Percentiles rank a stretch among this genome's conserved stretches.
These are phyloP conservation scores for Phytopythium mirpurense DNA, from an alignment of 352 stramenopile genomes.

Conservation along the genomic window DNA sequence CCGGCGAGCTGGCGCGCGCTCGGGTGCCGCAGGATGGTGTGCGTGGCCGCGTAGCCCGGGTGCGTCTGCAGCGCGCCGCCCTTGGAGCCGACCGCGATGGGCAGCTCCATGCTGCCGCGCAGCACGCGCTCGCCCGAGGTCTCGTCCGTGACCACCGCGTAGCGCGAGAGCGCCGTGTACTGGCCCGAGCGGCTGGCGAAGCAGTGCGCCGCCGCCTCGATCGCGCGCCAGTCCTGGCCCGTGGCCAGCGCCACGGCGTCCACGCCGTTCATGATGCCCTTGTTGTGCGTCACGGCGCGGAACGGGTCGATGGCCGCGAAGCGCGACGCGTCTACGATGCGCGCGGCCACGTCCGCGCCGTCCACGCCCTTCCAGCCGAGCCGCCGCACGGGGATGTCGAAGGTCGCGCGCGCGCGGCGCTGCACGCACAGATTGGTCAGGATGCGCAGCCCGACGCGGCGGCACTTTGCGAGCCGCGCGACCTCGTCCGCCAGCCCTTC, in stretches of 20 bases:
- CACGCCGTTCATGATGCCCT: constrained; percentile 88
- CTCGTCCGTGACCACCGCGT: constrained; percentile 39
- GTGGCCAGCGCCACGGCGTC: constrained; percentile 77
- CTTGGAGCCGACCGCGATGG: constrained; percentile 78
- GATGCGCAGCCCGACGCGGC: constrained; percentile 72
- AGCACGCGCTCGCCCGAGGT: constrained; percentile 42
- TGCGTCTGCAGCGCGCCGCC: constrained; percentile 79
- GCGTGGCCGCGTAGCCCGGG: constrained; percentile 68
- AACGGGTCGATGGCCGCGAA: constrained; percentile 82
- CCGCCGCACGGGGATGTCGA: constrained; percentile 69
- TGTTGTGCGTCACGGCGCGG: constrained; percentile 86
- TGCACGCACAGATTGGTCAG: constrained; percentile 88
- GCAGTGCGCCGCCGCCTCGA: constrained; percentile 79
- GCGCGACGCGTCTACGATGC: constrained; percentile 82
- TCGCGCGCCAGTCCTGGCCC: constrained; percentile 82
- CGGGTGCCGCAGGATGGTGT: constrained; percentile 72
- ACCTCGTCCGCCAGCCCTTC: constrained; percentile 78
- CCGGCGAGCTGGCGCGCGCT: constrained; percentile 53
- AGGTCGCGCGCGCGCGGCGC: constrained; percentile 55
- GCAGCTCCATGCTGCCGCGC: constrained; percentile 68
- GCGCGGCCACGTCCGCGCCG: constrained; percentile 60
- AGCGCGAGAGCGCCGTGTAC: constrained; percentile 78
- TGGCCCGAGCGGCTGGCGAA: constrained; percentile 74
- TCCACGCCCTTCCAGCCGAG: constrained; percentile 81
- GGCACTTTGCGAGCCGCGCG: constrained; percentile 51